phyloP scores from a whole-genome alignment of 73 alveolate genomes.

The Symbiodinium natans region DNA sequence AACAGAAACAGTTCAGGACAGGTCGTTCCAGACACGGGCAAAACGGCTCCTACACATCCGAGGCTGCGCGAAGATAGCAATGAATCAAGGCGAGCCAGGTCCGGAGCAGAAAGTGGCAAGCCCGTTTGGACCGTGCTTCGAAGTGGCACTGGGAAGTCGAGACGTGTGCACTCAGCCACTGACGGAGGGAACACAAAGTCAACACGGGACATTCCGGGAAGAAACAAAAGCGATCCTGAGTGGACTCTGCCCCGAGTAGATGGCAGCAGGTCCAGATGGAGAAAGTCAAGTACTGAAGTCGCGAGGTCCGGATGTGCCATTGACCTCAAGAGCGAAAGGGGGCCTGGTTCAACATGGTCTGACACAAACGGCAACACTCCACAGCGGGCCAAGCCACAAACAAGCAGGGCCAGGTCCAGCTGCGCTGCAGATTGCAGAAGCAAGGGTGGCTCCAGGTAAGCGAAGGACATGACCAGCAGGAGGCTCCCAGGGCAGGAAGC shows the following conservation, averaged over 20 bases:
- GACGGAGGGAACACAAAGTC: background rate
- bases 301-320: background rate
- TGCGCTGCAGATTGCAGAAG: background rate
- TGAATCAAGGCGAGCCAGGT: background rate
- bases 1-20: background rate
- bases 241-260: background rate
- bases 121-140: background rate
- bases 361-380: background rate
- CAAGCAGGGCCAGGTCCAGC: background rate
- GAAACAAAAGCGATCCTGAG: background rate
- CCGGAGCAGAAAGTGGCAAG: background rate
- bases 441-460: background rate
- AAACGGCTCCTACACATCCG: background rate
- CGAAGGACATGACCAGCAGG: background rate
- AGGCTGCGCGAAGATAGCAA: background rate
- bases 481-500: background rate
- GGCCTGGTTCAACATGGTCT: background rate
- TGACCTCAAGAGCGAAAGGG: too few relatives aligned
- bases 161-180: background rate
- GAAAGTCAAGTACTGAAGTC: background rate
- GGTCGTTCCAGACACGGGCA: background rate
- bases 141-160: background rate
- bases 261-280: background rate
- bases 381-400: background rate
- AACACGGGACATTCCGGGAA: background rate